Conservation (phyloP, 495 filamentous ascomycete genomes). For the Aspergillus bridgeri region DNA sequence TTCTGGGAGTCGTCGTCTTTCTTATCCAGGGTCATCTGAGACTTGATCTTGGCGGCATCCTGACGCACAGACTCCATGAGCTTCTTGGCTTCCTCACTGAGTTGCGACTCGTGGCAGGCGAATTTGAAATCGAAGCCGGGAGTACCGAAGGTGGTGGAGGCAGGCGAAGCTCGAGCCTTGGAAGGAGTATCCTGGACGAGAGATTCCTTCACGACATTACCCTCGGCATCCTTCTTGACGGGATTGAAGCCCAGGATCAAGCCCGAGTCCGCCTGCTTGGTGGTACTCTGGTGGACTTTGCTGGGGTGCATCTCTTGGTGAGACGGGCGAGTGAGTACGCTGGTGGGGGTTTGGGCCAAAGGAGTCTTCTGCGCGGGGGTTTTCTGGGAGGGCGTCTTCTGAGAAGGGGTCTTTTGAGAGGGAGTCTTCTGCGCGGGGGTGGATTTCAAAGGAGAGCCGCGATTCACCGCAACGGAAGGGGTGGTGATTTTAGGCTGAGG, state of each 20-base stretch:
- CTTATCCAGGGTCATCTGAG: conserved; percentile 55
- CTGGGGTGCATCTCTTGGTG: conserved; percentile 75
- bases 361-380: conserved; percentile 16
- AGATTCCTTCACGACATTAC: conserved; percentile 34
- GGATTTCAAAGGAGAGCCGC: conserved; percentile 1
- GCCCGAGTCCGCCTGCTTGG: conserved; percentile 62
- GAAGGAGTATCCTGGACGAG: conserved; percentile 38
- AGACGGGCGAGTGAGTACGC: conserved; percentile 42
- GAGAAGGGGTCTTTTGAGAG: conserved; percentile 3
- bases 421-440: conserved; percentile 6
- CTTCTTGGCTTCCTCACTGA: conserved; percentile 69
- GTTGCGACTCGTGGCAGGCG: conserved; percentile 52
- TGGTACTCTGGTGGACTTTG: conserved; percentile 67
- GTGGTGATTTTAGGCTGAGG: neutral
- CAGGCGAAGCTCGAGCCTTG: conserved; percentile 39
- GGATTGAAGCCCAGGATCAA: conserved; percentile 66
- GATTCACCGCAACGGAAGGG: neutral
- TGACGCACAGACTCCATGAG: conserved; percentile 75
- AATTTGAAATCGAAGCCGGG: conserved; percentile 76
- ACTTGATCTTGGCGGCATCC: conserved; percentile 65
- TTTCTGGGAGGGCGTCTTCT: conserved; percentile 5
- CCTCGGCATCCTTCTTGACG: conserved; percentile 45
- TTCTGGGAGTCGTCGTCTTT: conserved; percentile 40
- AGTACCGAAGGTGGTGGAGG: conserved; percentile 44
- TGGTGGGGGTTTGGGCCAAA: conserved; percentile 49